Evolutionary conservation across 257 asterid genomes (phyloP), one percentile per base, ranked within the genome.

Genomic region (Solanum peruvianum): DNA sequence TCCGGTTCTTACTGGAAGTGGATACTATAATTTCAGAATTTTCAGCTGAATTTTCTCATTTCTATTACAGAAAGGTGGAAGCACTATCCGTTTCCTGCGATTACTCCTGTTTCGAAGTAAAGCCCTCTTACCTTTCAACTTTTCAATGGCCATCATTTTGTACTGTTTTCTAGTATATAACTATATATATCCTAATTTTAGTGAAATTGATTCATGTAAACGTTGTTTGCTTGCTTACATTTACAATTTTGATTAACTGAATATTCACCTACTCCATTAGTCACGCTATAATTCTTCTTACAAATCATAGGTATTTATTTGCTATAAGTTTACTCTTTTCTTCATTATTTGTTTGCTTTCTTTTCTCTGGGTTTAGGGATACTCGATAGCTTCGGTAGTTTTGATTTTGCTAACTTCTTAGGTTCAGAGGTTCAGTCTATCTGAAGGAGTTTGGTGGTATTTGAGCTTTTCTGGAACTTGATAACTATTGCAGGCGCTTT

Each of bases 61-160:
- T 85, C 29, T 70, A 35, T 83, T 82, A 11, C 14, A 88, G 82
- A 89, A 78, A 62, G 29, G 42, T 69, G 83, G 88, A 90, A 85
- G 67, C 85, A 82, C 87, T 91, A 87, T 89, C 90, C 86, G 86
- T 93, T 80, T 60, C 89, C 89, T 93, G 96, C 86, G 93, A 94
- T 87, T 91, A 93, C 88, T 95, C 99, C 18, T 92, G 93, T 89
- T 93, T 93, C 41, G 94, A 96, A 88, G 99, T 95, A 88, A 90
- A 80, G 91, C 69, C 49, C 23, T 56, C 82, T 82, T 75, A 21
- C 6, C 15, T 73, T 73, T 39, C 82, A 2, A 70, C n/a, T 69
- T 70, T n/a, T 9, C 16, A 35, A 35, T 72, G 9, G 7, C 31
- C 10, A 2, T 80, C 70, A 4, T 72, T 25, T 25, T 86, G 31